Evolutionary conservation across 768 basidiomycete species (phyloP).

Genomic region (Russula sp.): DNA sequence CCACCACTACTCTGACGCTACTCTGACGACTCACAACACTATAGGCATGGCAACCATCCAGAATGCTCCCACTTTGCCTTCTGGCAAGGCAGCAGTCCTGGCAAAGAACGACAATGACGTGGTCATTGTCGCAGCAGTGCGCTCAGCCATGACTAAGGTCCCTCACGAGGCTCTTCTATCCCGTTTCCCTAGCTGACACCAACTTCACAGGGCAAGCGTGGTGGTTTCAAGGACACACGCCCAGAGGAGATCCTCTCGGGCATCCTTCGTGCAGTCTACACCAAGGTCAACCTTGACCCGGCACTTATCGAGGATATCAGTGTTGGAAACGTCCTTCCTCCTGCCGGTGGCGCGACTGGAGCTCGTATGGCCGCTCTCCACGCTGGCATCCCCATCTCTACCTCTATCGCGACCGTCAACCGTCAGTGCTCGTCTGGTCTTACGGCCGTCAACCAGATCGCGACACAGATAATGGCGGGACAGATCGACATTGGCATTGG

Average conservation of each 20-base stretch:
- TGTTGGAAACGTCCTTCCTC: slow-evolving; percentile 86
- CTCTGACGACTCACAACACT: slow-evolving; percentile 33
- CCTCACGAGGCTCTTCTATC: slow-evolving; percentile 12
- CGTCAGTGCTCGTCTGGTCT: slow-evolving; percentile 89
- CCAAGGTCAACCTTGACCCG: slow-evolving; percentile 68
- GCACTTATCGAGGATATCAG: slow-evolving; percentile 78
- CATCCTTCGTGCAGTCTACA: slow-evolving; percentile 72
- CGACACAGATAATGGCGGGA: slow-evolving; percentile 70
- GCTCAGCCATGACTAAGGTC: slow-evolving; percentile 92
- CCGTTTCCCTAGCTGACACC: slow-evolving; percentile 12
- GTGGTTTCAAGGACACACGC: slow-evolving; percentile 87
- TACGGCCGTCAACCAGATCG: slow-evolving; percentile 77
- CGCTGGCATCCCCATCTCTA: slow-evolving; percentile 77
- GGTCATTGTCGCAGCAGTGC: slow-evolving; percentile 83
- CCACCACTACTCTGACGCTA: slow-evolving; percentile 38
- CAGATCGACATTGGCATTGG: slow-evolving; percentile 91
- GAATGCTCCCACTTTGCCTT: slow-evolving; percentile 27
- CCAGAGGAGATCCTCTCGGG: slow-evolving; percentile 79
- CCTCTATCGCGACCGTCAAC: slow-evolving; percentile 79
- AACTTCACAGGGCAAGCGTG: slow-evolving; percentile 63
- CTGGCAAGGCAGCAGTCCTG: slow-evolving; percentile 39
- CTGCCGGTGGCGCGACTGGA: slow-evolving; percentile 74
- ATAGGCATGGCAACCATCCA: slow-evolving; percentile 32
- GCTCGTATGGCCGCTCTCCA: slow-evolving; percentile 87
- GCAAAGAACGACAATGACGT: slow-evolving; percentile 81